Conservation (phyloP, 257 asterid genomes). For the Leptodermis oblonga region DNA sequence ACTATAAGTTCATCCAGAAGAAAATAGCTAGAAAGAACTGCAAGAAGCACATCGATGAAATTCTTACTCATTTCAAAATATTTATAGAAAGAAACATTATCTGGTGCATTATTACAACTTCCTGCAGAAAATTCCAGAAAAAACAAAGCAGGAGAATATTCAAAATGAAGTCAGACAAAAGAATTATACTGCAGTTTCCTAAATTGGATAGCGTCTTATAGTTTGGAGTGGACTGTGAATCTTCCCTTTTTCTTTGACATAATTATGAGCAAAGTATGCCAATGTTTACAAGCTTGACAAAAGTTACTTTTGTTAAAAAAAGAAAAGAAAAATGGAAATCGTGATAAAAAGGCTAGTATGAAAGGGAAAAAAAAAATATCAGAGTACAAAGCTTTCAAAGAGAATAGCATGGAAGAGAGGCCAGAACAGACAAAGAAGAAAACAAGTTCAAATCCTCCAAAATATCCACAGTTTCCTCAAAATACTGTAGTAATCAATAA, state of each 20-base stretch:
- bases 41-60: background rate
- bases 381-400: background rate
- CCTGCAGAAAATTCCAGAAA: conserved; percentile 48
- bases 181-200: background rate
- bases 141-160: background rate
- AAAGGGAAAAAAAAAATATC: background rate
- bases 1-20: conserved; percentile 7
- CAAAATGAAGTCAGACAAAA: conserved; percentile 7
- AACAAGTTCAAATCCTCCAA: background rate
- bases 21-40: background rate
- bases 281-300: background rate
- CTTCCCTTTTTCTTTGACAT: no score
- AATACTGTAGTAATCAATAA: background rate
- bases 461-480: background rate
- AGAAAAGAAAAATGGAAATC: no score
- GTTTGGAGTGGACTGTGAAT: no score
- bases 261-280: background rate
- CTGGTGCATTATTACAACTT: conserved; percentile 94
- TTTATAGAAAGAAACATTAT: background rate
- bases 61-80: background rate
- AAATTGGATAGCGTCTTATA: no score
- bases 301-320: background rate
- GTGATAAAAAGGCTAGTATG: background rate
- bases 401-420: background rate
- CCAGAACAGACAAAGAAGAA: background rate